Evolutionary conservation across 768 basidiomycete species (phyloP), one percentile per base, ranked within the genome.

Genomic region (Terana coerulea): DNA sequence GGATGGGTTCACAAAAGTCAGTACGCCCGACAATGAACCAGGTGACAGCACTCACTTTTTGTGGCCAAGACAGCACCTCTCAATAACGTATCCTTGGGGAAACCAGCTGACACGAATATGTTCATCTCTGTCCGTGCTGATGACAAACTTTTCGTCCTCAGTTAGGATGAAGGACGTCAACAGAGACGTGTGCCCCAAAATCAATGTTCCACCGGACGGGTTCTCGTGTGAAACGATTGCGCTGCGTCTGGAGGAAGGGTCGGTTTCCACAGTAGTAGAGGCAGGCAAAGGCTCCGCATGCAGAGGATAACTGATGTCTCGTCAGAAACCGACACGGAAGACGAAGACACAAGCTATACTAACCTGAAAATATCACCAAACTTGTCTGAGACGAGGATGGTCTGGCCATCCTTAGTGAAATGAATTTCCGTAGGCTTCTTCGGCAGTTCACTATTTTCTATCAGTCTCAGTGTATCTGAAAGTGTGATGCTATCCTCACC

Each of bases 51-150:
- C 82, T 59, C 55, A 94, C 92, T 83, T 88, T 58, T 75, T 75
- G 62, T 94, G 89, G 15, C 94, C 92, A 24, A 95, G 76, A 56
- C 94, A 88, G 66, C 83, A 98, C 55, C 77, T 81, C 66, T 98
- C 92, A 55, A 98, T 88, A 37, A 79, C 79, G 58, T 86, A 88
- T 15, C 93, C 90, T 48, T 87, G 74, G 0, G 97, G 97, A 62
- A 79, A 98, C 80, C 89, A 81, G 61, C 90, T 94, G 14, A 95
- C 79, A 48, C 97, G 77, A 45, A 99, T 87, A 63, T 98, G 97
- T 64, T 98, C 97, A 62, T 99, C 97, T 39, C 97, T 73, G 63
- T 98, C 97, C 0, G 91, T 87, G 0, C 93, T 92, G 56, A 98
- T 77, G 61, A 99, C 84, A 62, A 77, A 84, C 47, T 75, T 76